Evolutionary conservation across 352 stramenopile genomes (phyloP), one percentile per base, ranked within the genome.

Genomic region (Phytopythium boreale): DNA sequence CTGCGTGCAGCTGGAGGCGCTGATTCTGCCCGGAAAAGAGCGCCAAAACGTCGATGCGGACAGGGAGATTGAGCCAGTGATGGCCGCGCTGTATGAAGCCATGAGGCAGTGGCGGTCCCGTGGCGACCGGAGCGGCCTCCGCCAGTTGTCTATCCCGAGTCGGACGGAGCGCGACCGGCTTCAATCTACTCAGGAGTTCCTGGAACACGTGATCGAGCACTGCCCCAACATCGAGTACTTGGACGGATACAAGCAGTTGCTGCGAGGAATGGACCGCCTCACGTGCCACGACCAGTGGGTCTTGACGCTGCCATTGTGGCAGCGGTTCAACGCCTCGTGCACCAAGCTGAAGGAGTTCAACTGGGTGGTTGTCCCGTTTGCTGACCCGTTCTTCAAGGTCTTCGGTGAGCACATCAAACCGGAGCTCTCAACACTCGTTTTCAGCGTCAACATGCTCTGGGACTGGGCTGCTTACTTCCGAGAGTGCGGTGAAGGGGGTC

Each of bases 371-470:
- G 74, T 76, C 17, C 74, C 71, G 0, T 81, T 77, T 55, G 68
- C 74, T 20, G 71, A 78, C 20, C 68, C 68, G 4, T 81, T 82
- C 58, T 87, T 84, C 43, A 61, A 70, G 9, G 61, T 72, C 1
- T 87, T 82, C 56, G 71, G 75, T 15, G 59, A 80, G 22, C 19
- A 76, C 46, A 27, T 66, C 1, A 87, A 84, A 58, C 71, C 71
- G 17, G 60, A 75, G 26, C 58, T 87, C 26, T 72, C 52, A 24
- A 70, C 63, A 20, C 58, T 84, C 22, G 59, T 52, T 4, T 61
- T 85, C 24, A 71, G 67, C 31, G 68, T 76, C 29, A 84, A 76
- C 56, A 61, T 82, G 68, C 64, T 70, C 34, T 85, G 74, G 78
- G 56, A 76, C 55, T 83, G 66, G 62, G 14, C 36, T 7, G 41